Evolutionary conservation across 768 basidiomycete species (phyloP).

Genomic region (Crucibulum laeve): DNA sequence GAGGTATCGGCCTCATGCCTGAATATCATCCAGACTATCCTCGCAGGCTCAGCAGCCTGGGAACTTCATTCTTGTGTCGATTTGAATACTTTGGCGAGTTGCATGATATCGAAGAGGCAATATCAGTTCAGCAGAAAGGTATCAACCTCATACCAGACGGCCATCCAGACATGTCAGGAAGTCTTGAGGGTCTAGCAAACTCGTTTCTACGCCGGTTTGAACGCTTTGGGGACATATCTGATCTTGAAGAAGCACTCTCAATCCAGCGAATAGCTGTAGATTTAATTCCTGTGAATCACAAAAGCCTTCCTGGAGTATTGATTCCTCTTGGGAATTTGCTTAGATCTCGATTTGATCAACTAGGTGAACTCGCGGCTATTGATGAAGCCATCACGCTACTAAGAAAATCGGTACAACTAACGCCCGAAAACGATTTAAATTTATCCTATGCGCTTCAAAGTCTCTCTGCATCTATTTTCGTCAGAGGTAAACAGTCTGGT

Average conservation of each 20-base stretch:
- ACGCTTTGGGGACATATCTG: conserved; percentile 4
- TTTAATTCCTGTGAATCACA: conserved; percentile 9
- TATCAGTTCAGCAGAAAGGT: conserved; percentile 6
- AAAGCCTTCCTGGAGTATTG: neutral
- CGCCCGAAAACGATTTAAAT: too few relatives aligned
- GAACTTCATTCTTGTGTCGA: conserved; percentile 1
- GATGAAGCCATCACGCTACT: too few relatives aligned
- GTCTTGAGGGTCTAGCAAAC: conserved; percentile 5
- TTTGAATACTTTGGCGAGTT: conserved; percentile 7
- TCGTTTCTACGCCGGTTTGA: conserved; percentile 7
- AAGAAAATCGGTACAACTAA: too few relatives aligned
- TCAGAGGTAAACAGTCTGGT: too few relatives aligned
- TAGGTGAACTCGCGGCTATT: too few relatives aligned
- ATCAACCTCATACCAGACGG: conserved; percentile 6
- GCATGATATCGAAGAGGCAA: conserved; percentile 8
- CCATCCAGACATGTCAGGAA: conserved; percentile 1
- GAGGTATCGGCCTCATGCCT: conserved; percentile 3
- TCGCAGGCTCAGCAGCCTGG: conserved; percentile 5
- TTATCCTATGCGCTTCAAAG: too few relatives aligned
- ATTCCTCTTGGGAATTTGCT: neutral
- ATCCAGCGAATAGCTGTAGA: conserved; percentile 1
- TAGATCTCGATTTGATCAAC: neutral
- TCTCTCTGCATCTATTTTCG: too few relatives aligned
- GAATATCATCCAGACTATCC: conserved; percentile 3
- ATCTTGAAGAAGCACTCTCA: conserved; percentile 7